Conservation (phyloP, 164 flowering plant species). For the Umbilicus rupestris region DNA sequence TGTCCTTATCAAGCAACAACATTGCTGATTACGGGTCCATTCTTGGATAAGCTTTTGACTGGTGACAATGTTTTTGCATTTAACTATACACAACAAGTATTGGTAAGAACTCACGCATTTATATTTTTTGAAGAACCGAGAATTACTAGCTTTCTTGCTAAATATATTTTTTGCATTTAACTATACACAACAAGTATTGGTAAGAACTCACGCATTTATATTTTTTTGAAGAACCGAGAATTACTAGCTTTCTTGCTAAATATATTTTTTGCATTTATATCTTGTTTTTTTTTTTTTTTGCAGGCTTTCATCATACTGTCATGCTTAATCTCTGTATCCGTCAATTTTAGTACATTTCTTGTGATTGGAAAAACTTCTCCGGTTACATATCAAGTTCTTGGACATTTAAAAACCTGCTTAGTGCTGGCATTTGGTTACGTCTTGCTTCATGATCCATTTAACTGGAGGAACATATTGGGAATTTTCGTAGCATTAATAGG, state of each 20-base stretch:
- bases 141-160: neutral
- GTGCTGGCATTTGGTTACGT: slow-evolving; percentile 87
- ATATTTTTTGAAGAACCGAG: neutral
- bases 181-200: slow-evolving; percentile 88
- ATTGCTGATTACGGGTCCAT: slow-evolving; percentile 71
- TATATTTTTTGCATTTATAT: slow-evolving; percentile 47
- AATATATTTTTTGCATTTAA: slow-evolving; percentile 48
- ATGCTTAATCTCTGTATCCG: slow-evolving; percentile 89
- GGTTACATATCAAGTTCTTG: slow-evolving; percentile 94
- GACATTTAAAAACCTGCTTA: slow-evolving; percentile 90
- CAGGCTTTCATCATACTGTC: slow-evolving; percentile 69
- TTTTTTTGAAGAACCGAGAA: neutral
- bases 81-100: slow-evolving; percentile 76
- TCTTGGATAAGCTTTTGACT: slow-evolving; percentile 77
- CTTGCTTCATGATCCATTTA: slow-evolving; percentile 79
- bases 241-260: neutral
- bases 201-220: slow-evolving; percentile 31
- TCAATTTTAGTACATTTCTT: slow-evolving; percentile 92
- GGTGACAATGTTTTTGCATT: slow-evolving; percentile 77
- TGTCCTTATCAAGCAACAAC: slow-evolving; percentile 82
- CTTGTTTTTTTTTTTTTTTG: neutral
- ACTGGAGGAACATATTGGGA: slow-evolving; percentile 83
- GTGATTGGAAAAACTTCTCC: slow-evolving; percentile 98
- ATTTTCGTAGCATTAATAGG: slow-evolving; percentile 80
- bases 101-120: slow-evolving; percentile 64